Conservation (phyloP, 345 rosid species). For the Hirschfeldia incana region DNA sequence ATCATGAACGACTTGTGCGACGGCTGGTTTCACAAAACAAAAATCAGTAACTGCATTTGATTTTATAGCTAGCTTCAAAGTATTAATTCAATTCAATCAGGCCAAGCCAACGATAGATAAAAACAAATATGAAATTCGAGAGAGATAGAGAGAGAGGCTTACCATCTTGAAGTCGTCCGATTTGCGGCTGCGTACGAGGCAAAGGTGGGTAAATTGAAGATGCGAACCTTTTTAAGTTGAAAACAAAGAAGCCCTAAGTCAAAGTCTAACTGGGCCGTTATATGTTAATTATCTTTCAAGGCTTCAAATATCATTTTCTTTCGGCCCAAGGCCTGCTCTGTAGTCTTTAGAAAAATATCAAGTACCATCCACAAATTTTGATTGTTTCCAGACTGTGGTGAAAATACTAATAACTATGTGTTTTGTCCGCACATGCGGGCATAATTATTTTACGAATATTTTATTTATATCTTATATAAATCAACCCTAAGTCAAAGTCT, state of each 20-base stretch:
- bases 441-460: too few relatives aligned
- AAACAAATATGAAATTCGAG: background rate
- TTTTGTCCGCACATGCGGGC: too few relatives aligned
- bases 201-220: background rate
- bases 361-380: background rate
- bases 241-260: background rate
- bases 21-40: conserved; percentile 51
- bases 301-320: background rate
- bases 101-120: background rate
- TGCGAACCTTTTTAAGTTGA: background rate
- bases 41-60: background rate
- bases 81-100: background rate
- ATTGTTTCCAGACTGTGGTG: too few relatives aligned
- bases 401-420: too few relatives aligned
- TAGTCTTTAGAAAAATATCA: background rate
- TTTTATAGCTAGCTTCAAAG: background rate
- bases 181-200: background rate
- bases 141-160: background rate
- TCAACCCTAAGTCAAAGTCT: background rate
- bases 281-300: background rate
- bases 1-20: conserved; percentile 86
- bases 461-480: too few relatives aligned
- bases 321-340: background rate
- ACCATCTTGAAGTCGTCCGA: background rate
- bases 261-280: background rate